Conservation (phyloP, 108 stramenopile species). For the Chaetoceros tenuissimus region DNA sequence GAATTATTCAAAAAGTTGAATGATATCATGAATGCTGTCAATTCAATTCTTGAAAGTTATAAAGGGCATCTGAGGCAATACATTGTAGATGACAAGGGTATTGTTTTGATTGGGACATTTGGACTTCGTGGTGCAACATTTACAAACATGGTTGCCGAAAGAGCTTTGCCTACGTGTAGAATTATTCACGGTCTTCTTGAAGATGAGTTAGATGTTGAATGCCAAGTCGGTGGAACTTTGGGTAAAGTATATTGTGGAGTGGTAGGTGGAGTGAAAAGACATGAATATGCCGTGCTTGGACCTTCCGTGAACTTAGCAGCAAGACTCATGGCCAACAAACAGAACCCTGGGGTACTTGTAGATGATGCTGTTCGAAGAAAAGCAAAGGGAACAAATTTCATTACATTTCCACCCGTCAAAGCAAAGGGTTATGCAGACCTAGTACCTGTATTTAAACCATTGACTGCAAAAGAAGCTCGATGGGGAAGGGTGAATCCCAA, state of each 20-base stretch:
- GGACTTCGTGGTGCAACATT: constrained; percentile 69
- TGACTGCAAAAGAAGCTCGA: constrained; percentile 27
- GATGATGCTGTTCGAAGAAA: constrained; percentile 45
- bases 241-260: constrained; percentile 70
- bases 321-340: constrained; percentile 41
- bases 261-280: constrained; percentile 52
- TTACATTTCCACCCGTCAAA: constrained; percentile 40
- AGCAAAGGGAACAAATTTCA: constrained; percentile 43
- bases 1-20: constrained; percentile 39
- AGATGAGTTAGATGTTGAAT: constrained; percentile 44
- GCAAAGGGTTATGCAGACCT: constrained; percentile 70
- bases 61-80: constrained; percentile 69
- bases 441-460: constrained; percentile 62
- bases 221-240: constrained; percentile 49
- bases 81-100: constrained; percentile 76
- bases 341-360: constrained; percentile 60
- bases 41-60: constrained; percentile 32
- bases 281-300: constrained; percentile 66
- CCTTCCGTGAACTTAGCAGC: constrained; percentile 70
- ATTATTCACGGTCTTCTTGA: constrained; percentile 43
- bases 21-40: constrained; percentile 54
- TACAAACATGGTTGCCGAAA: constrained; percentile 60
- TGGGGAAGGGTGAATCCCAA: constrained; percentile 32
- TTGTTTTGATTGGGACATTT: constrained; percentile 67
- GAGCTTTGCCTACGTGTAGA: constrained; percentile 48